phyloP scores from a whole-genome alignment of 2,329 filamentous ascomycete genomes.

The Beauveria australis region DNA sequence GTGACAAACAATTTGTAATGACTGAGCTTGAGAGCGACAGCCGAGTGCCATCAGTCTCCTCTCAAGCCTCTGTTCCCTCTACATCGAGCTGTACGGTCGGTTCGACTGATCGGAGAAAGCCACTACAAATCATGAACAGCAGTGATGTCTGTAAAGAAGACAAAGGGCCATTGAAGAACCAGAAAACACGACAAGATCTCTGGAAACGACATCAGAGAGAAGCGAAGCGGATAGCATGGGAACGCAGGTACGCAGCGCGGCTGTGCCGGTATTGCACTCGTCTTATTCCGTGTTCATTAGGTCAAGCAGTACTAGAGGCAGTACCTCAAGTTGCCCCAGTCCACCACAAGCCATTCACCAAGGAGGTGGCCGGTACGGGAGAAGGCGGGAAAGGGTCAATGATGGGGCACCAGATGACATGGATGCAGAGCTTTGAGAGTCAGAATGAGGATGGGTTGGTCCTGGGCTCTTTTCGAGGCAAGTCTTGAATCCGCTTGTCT shows the following conservation, averaged over 20 bases:
- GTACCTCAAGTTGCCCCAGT: not conserved
- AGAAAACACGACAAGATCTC: not conserved
- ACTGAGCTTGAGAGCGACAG: not conserved
- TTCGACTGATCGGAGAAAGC: not conserved
- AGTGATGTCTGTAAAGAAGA: not conserved
- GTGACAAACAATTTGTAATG: not conserved
- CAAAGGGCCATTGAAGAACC: too few species aligned
- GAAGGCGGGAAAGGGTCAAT: not conserved
- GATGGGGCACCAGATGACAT: not conserved
- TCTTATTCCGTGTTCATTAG: not conserved
- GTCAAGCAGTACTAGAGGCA: not conserved
- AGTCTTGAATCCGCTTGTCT: too few species aligned
- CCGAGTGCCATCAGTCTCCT: conserved; percentile 5
- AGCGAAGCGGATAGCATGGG: not conserved
- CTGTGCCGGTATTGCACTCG: not conserved
- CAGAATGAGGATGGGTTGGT: not conserved
- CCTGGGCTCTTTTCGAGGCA: not conserved
- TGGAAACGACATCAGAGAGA: not conserved
- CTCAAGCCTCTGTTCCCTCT: not conserved
- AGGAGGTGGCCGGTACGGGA: conserved; percentile 7
- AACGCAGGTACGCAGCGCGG: conserved; percentile 1
- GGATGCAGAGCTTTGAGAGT: not conserved
- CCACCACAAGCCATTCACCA: conserved; percentile 15
- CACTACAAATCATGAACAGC: not conserved
- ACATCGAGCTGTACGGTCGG: not conserved